Evolutionary conservation across 2,329 filamentous ascomycete species (phyloP).

Genomic region (Trichoderma koningii): DNA sequence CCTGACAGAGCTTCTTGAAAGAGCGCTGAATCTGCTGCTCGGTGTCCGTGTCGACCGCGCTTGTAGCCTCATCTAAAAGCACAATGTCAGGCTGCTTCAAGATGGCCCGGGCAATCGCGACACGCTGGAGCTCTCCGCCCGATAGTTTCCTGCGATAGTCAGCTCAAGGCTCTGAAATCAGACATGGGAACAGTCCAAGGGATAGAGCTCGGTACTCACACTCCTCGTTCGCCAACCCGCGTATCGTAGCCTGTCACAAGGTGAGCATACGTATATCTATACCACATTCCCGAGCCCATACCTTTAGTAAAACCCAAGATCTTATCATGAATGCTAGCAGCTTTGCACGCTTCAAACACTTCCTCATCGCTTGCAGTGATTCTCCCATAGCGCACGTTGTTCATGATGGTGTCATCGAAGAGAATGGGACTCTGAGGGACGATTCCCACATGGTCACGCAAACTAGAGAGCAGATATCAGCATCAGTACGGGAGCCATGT

Average conservation of each 20-base stretch:
- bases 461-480: constrained; percentile 39
- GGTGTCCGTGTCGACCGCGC: constrained; percentile 71
- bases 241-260: constrained; percentile 49
- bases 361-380: constrained; percentile 58
- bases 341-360: constrained; percentile 56
- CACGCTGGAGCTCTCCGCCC: constrained; percentile 66
- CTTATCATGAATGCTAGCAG: constrained; percentile 61
- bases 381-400: constrained; percentile 60
- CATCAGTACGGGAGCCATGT: not conserved
- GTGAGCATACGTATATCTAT: not conserved
- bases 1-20: constrained; percentile 58
- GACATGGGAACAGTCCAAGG: not conserved
- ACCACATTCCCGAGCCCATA: constrained; percentile 30
- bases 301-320: constrained; percentile 56
- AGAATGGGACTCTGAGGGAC: constrained; percentile 59
- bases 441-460: constrained; percentile 57
- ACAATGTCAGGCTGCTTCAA: constrained; percentile 75
- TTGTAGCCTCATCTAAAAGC: constrained; percentile 77
- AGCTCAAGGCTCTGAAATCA: constrained; percentile 27
- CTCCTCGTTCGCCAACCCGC: constrained; percentile 53
- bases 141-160: constrained; percentile 56
- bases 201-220: constrained; percentile 39
- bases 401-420: constrained; percentile 61
- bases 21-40: constrained; percentile 68
- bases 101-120: constrained; percentile 70